Percentiles rank a stretch among this genome's conserved stretches.
phyloP scores from a whole-genome alignment of 2,329 filamentous ascomycete genomes.

The Trichoderma pleuroti region DNA sequence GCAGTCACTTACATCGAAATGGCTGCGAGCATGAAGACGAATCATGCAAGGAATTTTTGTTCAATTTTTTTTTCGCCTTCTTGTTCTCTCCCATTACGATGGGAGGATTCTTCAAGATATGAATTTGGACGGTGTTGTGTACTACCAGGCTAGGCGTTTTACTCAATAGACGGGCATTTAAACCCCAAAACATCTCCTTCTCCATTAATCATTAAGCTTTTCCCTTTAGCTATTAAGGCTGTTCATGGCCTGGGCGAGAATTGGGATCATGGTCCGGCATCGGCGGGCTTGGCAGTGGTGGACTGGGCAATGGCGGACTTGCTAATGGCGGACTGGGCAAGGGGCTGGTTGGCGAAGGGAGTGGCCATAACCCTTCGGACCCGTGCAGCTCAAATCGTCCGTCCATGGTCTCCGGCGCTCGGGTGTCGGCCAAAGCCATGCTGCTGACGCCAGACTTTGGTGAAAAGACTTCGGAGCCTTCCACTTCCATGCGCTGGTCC shows the following conservation, averaged over 20 bases:
- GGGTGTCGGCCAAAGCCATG: slow-evolving; percentile 21
- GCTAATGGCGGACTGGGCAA: neutral
- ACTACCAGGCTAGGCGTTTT: slow-evolving; percentile 30
- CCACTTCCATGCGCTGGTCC: slow-evolving; percentile 4
- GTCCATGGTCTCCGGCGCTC: neutral
- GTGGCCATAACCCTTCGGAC: slow-evolving; percentile 13
- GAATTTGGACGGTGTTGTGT: slow-evolving; percentile 27
- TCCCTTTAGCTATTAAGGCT: neutral
- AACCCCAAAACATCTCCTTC: neutral
- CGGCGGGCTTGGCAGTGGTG: neutral
- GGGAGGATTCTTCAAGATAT: neutral
- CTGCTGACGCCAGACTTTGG: slow-evolving; percentile 24
- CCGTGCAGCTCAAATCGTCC: slow-evolving; percentile 8
- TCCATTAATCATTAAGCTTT: neutral
- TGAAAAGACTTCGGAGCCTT: slow-evolving; percentile 20
- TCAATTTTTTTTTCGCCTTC: neutral
- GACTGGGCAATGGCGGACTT: neutral
- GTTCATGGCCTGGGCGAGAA: neutral
- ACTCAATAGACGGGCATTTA: slow-evolving; percentile 25
- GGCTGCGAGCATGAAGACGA: slow-evolving; percentile 6
- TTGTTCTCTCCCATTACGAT: neutral
- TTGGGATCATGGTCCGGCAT: neutral
- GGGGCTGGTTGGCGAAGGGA: neutral
- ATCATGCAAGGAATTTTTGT: neutral
- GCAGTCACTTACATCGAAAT: neutral